Base-by-base conservation (phyloP, 169 alveolate genomes). In the Plasmodium gonderi region DNA sequence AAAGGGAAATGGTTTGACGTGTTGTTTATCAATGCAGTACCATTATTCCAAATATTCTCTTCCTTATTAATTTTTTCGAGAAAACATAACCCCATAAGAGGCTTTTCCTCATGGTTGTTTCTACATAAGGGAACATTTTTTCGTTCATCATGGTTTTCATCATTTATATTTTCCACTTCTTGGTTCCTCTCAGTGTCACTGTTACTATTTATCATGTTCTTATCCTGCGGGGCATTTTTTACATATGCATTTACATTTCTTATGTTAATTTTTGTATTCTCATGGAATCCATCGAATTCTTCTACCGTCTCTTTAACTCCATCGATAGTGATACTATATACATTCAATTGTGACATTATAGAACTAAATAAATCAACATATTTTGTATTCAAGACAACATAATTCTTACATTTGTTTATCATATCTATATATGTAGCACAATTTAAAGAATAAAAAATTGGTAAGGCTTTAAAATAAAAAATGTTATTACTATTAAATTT, bases 401-500 rank as follows among this genome's bases (percentile, higher is more conserved):
- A 87, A n/a, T 29, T 87, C 45, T 44, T 87, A 54, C 47, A 17
- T 1, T 12, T 75, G 42, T 77, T 36, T 40, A 47, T 20, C 44
- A 87, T n/a, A 77, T 54, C 45, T 42, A 60, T 60, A 78, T 75
- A 87, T 51, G 12, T 33, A 54, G 54, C 65, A 87, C 40, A 42
- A 44, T 51, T 87, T 54, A 87, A 42, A 23, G 90, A 87, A 40
- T 87, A 75, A 87, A 87, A 87, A n/a, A 87, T 74, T 2, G 93
- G 93, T 14, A 87, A 11, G 1, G 80, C 26, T 87, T 77, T 87
- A 29, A 87, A 40, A 76, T 87, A 77, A n/a, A 7, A 87, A 33
- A 75, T 87, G 68, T 87, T 87, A 38, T 54, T 87, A 87, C 78
- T 87, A 75, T 74, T 87, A 76, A 87, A 87, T 60, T 87, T 75